phyloP scores from a whole-genome alignment of 441 rosid genomes.

The Euphorbia celastroides region DNA sequence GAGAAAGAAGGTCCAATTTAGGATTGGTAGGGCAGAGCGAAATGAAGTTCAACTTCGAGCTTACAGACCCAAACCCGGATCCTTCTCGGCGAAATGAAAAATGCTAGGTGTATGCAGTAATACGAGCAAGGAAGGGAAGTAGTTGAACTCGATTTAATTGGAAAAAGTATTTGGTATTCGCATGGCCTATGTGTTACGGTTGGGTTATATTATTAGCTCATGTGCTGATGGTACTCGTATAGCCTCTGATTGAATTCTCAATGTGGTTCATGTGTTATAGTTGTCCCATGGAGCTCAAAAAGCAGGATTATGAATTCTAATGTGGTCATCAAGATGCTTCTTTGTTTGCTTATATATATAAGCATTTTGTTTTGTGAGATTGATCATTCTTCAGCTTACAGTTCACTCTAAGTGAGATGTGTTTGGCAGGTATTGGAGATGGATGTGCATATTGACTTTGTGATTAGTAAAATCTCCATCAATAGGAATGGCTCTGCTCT shows the following conservation, averaged over 20 bases:
- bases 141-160: neutral
- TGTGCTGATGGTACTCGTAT: neutral
- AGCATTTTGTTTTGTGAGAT: constrained; percentile 3
- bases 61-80: constrained; percentile 27
- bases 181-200: no score
- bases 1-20: neutral
- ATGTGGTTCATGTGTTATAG: neutral
- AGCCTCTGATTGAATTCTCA: neutral
- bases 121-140: no score
- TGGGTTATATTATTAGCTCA: no score
- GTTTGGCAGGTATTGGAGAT: constrained; percentile 58
- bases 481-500: constrained; percentile 77
- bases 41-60: constrained; percentile 61
- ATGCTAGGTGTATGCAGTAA: no score
- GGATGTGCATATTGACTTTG: constrained; percentile 46
- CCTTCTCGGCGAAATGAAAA: constrained; percentile 18
- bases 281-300: neutral
- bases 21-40: neutral
- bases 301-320: neutral
- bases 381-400: neutral
- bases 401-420: constrained; percentile 8
- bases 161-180: neutral
- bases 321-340: neutral
- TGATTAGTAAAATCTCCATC: constrained; percentile 64
- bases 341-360: neutral